Percentiles rank a stretch among this genome's conserved stretches.
phyloP scores from a whole-genome alignment of 164 flowering plant species.

The Dillenia turbinata region DNA sequence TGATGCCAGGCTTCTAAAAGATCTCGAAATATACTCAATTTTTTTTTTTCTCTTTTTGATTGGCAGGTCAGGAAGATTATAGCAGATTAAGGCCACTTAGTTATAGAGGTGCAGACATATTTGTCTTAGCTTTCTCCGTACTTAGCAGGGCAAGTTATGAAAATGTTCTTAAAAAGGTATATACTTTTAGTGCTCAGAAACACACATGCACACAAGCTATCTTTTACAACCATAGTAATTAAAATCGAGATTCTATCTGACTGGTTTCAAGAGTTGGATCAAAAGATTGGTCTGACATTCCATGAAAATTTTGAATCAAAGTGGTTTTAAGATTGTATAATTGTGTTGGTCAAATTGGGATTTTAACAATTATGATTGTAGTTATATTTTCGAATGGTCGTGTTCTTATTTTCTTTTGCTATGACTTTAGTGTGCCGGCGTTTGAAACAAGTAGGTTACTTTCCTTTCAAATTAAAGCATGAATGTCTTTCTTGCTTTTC shows the following conservation, averaged over 20 bases:
- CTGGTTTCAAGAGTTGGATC: no score
- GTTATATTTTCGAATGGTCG: neutral
- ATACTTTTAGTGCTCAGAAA: constrained; percentile 1
- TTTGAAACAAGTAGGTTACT: constrained; percentile 17
- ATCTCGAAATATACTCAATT: neutral
- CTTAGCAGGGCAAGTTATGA: constrained; percentile 97
- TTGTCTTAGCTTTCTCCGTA: constrained; percentile 93
- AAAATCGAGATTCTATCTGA: no score
- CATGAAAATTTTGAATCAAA: no score
- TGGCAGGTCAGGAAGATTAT: constrained; percentile 95
- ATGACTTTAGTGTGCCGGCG: neutral
- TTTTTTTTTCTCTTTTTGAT: constrained; percentile 10
- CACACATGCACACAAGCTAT: no score
- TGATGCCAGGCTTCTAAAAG: neutral
- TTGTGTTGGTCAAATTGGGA: no score
- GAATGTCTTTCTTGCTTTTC: constrained; percentile 3
- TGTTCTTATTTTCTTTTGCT: constrained; percentile 2
- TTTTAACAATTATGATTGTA: neutral
- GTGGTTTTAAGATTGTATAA: no score
- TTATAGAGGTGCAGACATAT: constrained; percentile 96
- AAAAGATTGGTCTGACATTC: no score
- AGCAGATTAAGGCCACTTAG: constrained; percentile 98
- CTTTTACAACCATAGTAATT: no score
- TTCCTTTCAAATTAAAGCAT: constrained; percentile 9
- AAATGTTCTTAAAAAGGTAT: constrained; percentile 98